Conservation (phyloP, 345 rosid genomes). For the Citrus sinensis region DVS_A1.0 CM039164.1:25351501-25352000, state of each 20-base stretch:
- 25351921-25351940: not conserved
- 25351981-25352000: not conserved
- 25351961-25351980: not conserved
- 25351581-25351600: conserved; percentile 24
- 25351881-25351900: not conserved
- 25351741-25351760: conserved; percentile 10
- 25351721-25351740: conserved; percentile 61
- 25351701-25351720: conserved; percentile 41
- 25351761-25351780: not conserved
- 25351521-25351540: not conserved
- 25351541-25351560: not conserved
- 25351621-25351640: conserved; percentile 69
- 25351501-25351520: not conserved
- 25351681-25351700: conserved; percentile 73
- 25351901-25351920: not conserved
- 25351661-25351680: conserved; percentile 56
- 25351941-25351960: not conserved
- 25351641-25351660: conserved; percentile 89
- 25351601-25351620: conserved; percentile 48
- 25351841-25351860: not conserved
- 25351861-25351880: not conserved
- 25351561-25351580: not conserved
- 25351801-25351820: not conserved
- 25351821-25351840: not conserved
- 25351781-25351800: not conserved